Evolutionary conservation across 345 rosid species (phyloP).

Genomic region (Citrus reticulata): DNA sequence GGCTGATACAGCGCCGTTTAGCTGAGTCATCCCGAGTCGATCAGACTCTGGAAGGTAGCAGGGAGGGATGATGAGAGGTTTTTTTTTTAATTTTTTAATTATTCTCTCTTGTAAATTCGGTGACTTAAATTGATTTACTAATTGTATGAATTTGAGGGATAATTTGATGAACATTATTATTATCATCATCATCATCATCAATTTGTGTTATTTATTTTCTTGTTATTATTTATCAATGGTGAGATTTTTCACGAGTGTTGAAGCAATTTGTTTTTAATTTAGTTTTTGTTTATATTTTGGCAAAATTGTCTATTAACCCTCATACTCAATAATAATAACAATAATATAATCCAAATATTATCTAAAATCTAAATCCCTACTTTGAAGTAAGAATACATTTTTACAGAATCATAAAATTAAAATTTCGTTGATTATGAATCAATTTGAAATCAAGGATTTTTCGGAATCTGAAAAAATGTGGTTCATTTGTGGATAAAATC

Average conservation of each 20-base stretch:
- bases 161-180: background rate
- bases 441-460: background rate
- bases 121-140: conserved; percentile 18
- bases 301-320: too few species aligned
- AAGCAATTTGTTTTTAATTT: too few species aligned
- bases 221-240: too few species aligned
- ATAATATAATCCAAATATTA: background rate
- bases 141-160: conserved; percentile 15
- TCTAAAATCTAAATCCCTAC: background rate
- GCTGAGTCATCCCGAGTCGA: conserved; percentile 41
- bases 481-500: too few species aligned
- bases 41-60: background rate
- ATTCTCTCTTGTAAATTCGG: conserved; percentile 30
- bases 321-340: too few species aligned
- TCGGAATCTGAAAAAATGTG: background rate
- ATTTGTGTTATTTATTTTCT: too few species aligned
- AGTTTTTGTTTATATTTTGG: too few species aligned
- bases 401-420: background rate
- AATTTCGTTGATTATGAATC: background rate
- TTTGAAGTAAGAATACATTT: background rate
- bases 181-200: too few species aligned
- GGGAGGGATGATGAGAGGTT: background rate
- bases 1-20: conserved; percentile 22
- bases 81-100: background rate
- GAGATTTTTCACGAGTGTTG: too few species aligned